phyloP scores from a whole-genome alignment of 257 asterid genomes.

The Gynochthodes officinalis region DNA sequence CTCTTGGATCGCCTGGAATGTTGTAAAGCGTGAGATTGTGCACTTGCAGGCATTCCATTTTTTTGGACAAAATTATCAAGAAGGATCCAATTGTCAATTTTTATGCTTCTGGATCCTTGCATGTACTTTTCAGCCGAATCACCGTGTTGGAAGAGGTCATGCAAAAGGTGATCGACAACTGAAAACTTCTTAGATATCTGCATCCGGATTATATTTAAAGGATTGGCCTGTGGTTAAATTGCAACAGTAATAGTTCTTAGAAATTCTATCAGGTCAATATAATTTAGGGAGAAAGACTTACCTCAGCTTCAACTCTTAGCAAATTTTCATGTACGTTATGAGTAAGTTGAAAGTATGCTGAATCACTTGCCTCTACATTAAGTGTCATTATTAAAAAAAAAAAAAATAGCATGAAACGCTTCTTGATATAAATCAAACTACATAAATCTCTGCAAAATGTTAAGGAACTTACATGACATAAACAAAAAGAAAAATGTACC shows the following conservation, averaged over 20 bases:
- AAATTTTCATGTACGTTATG: slow-evolving; percentile 57
- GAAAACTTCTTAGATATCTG: slow-evolving; percentile 48
- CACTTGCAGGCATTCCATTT: slow-evolving; percentile 28
- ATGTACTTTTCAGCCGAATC: slow-evolving; percentile 73
- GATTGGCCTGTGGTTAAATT: background rate
- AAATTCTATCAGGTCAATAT: slow-evolving; percentile 12
- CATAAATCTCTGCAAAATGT: background rate
- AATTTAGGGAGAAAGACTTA: slow-evolving; percentile 27
- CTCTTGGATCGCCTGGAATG: slow-evolving; percentile 72
- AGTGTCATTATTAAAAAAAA: background rate
- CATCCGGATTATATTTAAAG: slow-evolving; percentile 1
- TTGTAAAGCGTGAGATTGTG: slow-evolving; percentile 31
- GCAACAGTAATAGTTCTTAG: background rate
- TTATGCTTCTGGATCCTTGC: slow-evolving; percentile 71
- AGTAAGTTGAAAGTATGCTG: slow-evolving; percentile 68
- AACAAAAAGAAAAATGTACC: slow-evolving; percentile 37
- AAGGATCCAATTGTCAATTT: slow-evolving; percentile 72
- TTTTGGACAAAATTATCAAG: slow-evolving; percentile 73
- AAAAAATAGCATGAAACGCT: background rate
- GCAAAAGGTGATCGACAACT: slow-evolving; percentile 51
- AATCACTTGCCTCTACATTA: slow-evolving; percentile 46
- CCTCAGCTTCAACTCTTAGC: slow-evolving; percentile 51
- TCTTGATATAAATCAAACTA: background rate
- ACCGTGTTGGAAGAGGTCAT: slow-evolving; percentile 74
- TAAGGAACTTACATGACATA: background rate